phyloP scores from a whole-genome alignment of 768 basidiomycete species.

The Macrolepiota albuminosa region DNA sequence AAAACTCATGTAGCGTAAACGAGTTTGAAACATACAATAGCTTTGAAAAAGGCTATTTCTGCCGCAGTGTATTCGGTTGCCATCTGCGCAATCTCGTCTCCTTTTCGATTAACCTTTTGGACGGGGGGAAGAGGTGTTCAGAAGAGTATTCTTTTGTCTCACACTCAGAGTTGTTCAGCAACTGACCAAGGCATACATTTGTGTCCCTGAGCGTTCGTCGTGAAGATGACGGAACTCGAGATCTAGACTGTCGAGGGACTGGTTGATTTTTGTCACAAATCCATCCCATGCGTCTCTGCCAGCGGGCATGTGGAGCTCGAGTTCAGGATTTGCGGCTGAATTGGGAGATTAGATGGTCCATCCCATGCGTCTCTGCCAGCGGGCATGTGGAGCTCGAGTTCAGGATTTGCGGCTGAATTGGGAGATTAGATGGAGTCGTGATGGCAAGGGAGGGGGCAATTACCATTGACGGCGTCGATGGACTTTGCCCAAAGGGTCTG shows the following conservation, averaged over 20 bases:
- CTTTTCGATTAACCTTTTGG: conserved; percentile 69
- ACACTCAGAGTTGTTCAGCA: neutral
- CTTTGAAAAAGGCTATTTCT: conserved; percentile 85
- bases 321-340: conserved; percentile 47
- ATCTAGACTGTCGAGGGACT: conserved; percentile 60
- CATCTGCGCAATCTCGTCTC: conserved; percentile 78
- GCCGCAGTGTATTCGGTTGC: conserved; percentile 76
- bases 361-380: conserved; percentile 50
- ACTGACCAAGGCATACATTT: conserved; percentile 68
- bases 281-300: conserved; percentile 48
- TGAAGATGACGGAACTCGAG: conserved; percentile 62
- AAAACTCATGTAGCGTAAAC: neutral
- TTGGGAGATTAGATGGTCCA: conserved; percentile 11
- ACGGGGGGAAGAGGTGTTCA: neutral
- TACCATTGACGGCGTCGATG: conserved; percentile 65
- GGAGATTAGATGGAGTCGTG: conserved; percentile 7
- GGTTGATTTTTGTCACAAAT: conserved; percentile 59
- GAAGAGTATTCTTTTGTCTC: neutral
- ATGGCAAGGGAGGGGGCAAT: conserved; percentile 3
- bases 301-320: conserved; percentile 40
- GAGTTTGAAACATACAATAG: conserved; percentile 48
- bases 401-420: conserved; percentile 45
- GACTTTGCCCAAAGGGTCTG: conserved; percentile 65
- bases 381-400: conserved; percentile 39
- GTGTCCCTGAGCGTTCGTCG: conserved; percentile 61